Evolutionary conservation across 2,329 filamentous ascomycete species (phyloP).

Genomic region (Verticillium longisporum): DNA sequence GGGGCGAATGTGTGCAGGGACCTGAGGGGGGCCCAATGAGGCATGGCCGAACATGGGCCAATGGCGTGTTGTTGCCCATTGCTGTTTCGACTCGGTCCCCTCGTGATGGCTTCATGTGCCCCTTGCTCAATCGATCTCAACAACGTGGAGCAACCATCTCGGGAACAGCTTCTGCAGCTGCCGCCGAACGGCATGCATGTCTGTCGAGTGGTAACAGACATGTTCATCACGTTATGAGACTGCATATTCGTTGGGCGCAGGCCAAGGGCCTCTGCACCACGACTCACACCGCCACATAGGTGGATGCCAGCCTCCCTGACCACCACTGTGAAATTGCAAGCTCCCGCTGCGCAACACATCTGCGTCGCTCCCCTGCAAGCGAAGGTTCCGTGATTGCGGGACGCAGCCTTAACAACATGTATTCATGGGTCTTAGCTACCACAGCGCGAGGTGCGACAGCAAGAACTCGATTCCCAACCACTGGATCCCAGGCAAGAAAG

Average conservation of each 20-base stretch:
- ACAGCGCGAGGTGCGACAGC: background rate
- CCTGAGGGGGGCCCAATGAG: too few species aligned
- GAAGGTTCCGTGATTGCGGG: background rate
- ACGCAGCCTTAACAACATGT: background rate
- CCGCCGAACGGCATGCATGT: too few species aligned
- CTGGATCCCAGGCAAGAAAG: background rate
- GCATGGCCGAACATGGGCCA: background rate
- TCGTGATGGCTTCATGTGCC: background rate
- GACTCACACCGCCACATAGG: background rate
- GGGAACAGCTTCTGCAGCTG: too few species aligned
- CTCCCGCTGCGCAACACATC: background rate
- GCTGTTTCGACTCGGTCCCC: background rate
- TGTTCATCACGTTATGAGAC: background rate
- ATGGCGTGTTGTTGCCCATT: background rate
- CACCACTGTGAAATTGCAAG: background rate
- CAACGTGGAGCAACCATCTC: background rate
- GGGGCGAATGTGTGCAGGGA: too few species aligned
- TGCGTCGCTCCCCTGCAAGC: background rate
- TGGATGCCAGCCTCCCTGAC: background rate
- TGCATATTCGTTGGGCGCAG: background rate
- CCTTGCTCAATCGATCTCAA: background rate
- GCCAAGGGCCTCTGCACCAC: too few species aligned
- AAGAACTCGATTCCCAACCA: background rate
- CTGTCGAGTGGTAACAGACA: too few species aligned
- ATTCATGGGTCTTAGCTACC: background rate